Percentiles rank a stretch among this genome's conserved stretches.
Conservation (phyloP, 2,329 filamentous ascomycete genomes). For the Sarocladium oryzae region DNA sequence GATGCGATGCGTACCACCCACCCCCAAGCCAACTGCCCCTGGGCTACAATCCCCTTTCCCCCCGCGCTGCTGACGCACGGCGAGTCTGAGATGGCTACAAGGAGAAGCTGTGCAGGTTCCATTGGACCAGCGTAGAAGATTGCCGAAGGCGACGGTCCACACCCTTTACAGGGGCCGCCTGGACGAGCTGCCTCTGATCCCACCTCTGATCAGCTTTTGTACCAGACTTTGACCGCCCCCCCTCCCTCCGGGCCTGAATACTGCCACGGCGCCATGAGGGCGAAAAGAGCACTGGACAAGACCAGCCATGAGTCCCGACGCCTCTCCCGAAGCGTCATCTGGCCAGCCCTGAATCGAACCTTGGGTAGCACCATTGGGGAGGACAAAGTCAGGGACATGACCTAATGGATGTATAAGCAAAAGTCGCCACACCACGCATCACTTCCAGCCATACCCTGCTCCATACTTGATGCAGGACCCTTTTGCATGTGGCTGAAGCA, state of each 20-base stretch:
- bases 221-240: conserved; percentile 5
- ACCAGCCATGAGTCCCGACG: not conserved
- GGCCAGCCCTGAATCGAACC: not conserved
- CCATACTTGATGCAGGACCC: not conserved
- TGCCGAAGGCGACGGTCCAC: conserved; percentile 1
- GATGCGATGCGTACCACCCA: conserved; percentile 9
- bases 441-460: not conserved
- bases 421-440: conserved; percentile 4
- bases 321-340: conserved; percentile 8
- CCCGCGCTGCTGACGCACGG: conserved; percentile 9
- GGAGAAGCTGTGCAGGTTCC: not conserved
- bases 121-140: conserved; percentile 1
- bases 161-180: not conserved
- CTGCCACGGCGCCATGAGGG: not conserved
- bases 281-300: conserved; percentile 1
- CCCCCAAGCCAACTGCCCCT: not conserved
- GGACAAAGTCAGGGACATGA: too few relatives aligned
- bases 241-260: not conserved
- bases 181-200: conserved; percentile 3
- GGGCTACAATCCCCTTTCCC: not conserved
- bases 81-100: conserved; percentile 8
- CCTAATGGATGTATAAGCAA: conserved; percentile 3
- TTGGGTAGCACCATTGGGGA: too few relatives aligned
- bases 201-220: conserved; percentile 8
- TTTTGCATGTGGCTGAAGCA: conserved; percentile 6